Percentiles rank a stretch among this genome's conserved stretches.
Evolutionary conservation across 108 stramenopile genomes (phyloP).

Genomic region (Pseudonitzschia delicatissima): DNA sequence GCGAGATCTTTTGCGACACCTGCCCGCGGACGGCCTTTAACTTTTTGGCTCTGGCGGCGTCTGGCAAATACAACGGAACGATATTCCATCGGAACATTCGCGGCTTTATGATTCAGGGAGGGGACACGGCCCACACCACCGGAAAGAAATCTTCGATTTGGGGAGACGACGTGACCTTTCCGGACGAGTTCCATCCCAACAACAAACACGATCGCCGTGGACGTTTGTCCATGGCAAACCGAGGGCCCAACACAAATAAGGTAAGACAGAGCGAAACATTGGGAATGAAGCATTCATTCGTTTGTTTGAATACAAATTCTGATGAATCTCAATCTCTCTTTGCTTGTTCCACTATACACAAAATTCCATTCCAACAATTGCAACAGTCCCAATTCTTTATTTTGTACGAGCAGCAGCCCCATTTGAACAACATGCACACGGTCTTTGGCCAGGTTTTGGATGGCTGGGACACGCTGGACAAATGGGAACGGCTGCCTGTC

Average conservation of each 20-base stretch:
- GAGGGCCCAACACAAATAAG: slow-evolving; percentile 86
- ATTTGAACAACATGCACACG: slow-evolving; percentile 94
- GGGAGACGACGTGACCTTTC: slow-evolving; percentile 84
- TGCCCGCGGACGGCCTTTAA: slow-evolving; percentile 90
- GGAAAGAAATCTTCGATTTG: slow-evolving; percentile 93
- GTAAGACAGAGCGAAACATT: slow-evolving; percentile 2
- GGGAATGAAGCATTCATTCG: neutral
- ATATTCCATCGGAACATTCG: slow-evolving; percentile 94
- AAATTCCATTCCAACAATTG: neutral
- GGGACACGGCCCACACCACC: slow-evolving; percentile 49
- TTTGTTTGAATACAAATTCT: neutral
- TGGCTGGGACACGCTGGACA: slow-evolving; percentile 94
- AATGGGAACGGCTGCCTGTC: slow-evolving; percentile 92
- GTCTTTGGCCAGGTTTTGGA: slow-evolving; percentile 94
- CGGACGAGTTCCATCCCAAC: slow-evolving; percentile 94
- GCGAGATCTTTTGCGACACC: slow-evolving; percentile 96
- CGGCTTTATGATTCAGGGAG: slow-evolving; percentile 94
- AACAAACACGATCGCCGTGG: slow-evolving; percentile 89
- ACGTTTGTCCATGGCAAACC: slow-evolving; percentile 92
- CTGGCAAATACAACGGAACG: slow-evolving; percentile 90
- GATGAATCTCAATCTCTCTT: neutral
- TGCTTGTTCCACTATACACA: neutral
- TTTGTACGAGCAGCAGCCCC: slow-evolving; percentile 89
- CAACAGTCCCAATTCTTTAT: slow-evolving; percentile 89
- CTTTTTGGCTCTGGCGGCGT: slow-evolving; percentile 85